Percentiles rank a stretch among this genome's conserved stretches.
These are phyloP conservation scores for Metschnikowia hibisci DNA, from an alignment of 805 yeast genomes.

Conservation along the genomic window DNA sequence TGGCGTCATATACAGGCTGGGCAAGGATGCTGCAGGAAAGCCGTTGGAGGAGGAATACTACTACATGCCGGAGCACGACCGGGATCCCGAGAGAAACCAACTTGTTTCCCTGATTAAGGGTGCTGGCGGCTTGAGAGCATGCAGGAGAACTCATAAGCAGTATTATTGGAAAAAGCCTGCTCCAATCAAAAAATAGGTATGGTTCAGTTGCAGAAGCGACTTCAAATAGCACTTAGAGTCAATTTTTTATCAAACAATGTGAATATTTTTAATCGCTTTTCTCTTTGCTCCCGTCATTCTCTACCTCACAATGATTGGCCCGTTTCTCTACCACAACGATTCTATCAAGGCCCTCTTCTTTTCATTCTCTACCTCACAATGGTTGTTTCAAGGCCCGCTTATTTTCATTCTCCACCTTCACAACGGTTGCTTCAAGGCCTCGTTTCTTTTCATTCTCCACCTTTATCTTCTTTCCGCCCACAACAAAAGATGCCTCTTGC, in stretches of 20 bases:
- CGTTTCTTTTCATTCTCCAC: neutral
- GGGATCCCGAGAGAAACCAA: slow-evolving; percentile 61
- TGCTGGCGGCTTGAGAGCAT: slow-evolving; percentile 72
- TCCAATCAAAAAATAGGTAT: slow-evolving; percentile 33
- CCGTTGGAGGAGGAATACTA: slow-evolving; percentile 91
- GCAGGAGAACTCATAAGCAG: slow-evolving; percentile 92
- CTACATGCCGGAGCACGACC: slow-evolving; percentile 80
- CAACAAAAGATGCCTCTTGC: slow-evolving; percentile 1
- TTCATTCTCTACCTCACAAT: slow-evolving; percentile 4
- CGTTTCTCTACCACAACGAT: no score
- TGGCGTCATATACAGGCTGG: slow-evolving; percentile 85
- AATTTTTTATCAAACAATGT: no score
- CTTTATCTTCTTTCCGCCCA: neutral
- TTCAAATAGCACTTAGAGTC: no score
- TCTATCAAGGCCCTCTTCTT: neutral
- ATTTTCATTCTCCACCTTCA: slow-evolving; percentile 5
- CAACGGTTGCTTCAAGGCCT: slow-evolving; percentile 1
- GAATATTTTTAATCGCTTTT: no score
- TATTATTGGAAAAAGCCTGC: slow-evolving; percentile 69
- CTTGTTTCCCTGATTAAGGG: slow-evolving; percentile 79
- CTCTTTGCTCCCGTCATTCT: no score
- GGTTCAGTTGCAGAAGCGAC: no score
- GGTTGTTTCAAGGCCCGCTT: neutral
- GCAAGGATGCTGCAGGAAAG: slow-evolving; percentile 96
- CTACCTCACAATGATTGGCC: no score